phyloP scores from a whole-genome alignment of 129 eudicot species.

The Flaveria ramosissima region DNA sequence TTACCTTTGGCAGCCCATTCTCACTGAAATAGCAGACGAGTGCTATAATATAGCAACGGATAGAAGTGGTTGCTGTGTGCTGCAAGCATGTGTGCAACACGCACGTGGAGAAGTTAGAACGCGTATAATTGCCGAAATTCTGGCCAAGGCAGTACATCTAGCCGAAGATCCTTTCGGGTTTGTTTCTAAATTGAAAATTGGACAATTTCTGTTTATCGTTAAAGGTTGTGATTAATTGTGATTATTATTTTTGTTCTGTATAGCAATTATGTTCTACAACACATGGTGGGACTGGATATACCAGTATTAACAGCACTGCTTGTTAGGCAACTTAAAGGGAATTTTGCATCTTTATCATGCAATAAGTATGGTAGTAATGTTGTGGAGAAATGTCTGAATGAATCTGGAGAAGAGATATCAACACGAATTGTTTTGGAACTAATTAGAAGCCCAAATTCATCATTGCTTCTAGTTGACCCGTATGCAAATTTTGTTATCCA shows the following conservation, averaged over 20 bases:
- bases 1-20: conserved; percentile 50
- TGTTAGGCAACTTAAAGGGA: conserved; percentile 52
- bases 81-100: conserved; percentile 61
- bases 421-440: conserved; percentile 49
- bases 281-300: conserved; percentile 52
- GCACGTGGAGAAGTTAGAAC: conserved; percentile 48
- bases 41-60: conserved; percentile 58
- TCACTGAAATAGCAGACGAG: conserved; percentile 50
- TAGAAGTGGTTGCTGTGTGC: conserved; percentile 77
- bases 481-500: conserved; percentile 78
- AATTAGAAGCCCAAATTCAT: conserved; percentile 45
- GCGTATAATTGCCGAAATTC: conserved; percentile 42
- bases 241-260: background rate
- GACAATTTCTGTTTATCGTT: background rate
- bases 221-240: background rate
- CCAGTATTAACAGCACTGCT: conserved; percentile 45
- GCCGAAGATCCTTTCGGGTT: conserved; percentile 87
- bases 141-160: conserved; percentile 48
- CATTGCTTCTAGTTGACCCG: conserved; percentile 59
- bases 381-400: conserved; percentile 62
- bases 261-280: conserved; percentile 86
- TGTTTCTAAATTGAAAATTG: conserved; percentile 20
- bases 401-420: conserved; percentile 46
- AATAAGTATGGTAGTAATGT: conserved; percentile 78
- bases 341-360: conserved; percentile 49